A percentile compares a stretch with the other conserved stretches of the same genome.
Evolutionary conservation across 2,329 filamentous ascomycete species (phyloP).

Genomic region (Trichophyton schoenleinii): DNA sequence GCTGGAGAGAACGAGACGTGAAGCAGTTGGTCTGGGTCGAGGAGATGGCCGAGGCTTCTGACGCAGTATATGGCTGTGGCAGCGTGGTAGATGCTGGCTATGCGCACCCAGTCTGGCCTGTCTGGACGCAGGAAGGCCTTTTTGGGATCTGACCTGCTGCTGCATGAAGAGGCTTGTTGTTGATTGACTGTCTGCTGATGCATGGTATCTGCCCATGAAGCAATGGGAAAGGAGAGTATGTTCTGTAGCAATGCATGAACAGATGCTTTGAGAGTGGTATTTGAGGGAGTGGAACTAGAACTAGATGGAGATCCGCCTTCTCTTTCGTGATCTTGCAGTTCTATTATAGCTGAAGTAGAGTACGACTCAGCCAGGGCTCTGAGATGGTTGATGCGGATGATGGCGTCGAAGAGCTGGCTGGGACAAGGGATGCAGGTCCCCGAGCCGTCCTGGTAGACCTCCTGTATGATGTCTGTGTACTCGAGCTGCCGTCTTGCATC

Average conservation of each 20-base stretch:
- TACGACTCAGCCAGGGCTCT: slow-evolving; percentile 6
- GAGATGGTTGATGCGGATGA: slow-evolving; percentile 14
- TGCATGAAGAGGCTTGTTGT: background rate
- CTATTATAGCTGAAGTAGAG: background rate
- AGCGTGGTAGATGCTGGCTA: slow-evolving; percentile 11
- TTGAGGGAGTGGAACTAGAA: background rate
- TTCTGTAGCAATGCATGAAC: slow-evolving; percentile 7
- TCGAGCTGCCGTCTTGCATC: slow-evolving; percentile 9
- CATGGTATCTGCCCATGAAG: slow-evolving; percentile 11
- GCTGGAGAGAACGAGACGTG: background rate
- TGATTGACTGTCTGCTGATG: background rate
- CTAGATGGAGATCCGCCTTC: background rate
- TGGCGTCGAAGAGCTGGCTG: slow-evolving; percentile 10
- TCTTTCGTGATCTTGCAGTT: background rate
- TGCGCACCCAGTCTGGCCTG: slow-evolving; percentile 10
- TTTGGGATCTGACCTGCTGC: background rate
- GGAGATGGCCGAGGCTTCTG: slow-evolving; percentile 6
- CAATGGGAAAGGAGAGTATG: slow-evolving; percentile 11
- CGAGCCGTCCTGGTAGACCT: slow-evolving; percentile 10
- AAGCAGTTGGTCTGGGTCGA: slow-evolving; percentile 11
- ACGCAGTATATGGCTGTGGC: slow-evolving; percentile 12
- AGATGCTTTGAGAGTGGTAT: background rate
- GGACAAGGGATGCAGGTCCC: slow-evolving; percentile 13
- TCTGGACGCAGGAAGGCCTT: slow-evolving; percentile 11
- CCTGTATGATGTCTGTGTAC: slow-evolving; percentile 9